Base-by-base conservation (phyloP, 1,284 basidiomycete genomes). In the Lentinula novae-zelandiae region DNA sequence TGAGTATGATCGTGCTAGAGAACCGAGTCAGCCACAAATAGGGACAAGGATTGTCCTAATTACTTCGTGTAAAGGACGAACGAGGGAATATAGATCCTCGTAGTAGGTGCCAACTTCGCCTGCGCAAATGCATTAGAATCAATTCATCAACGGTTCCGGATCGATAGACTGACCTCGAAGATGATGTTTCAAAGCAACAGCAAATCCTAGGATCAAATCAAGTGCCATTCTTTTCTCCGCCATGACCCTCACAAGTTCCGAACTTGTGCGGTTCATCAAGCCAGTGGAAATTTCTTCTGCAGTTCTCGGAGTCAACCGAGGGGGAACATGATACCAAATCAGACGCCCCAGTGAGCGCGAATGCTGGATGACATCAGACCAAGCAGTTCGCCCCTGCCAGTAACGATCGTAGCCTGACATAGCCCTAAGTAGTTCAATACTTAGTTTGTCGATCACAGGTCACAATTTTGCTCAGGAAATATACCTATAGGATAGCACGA, bases 181-280 rank as follows among this genome's bases (percentile, higher is more conserved):
- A 67, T 87, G 84, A 67, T 88, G 86, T 67, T 88, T 88, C 13
- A 87, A 63, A 0, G 86, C 77, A 17, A 87, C 76, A 4, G 78
- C 73, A 63, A 82, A 86, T 1, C 84, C 85, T 57, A 5, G 62
- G 39, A 87, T 69, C 6, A 87, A 69, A 63, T 85, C 83, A 52
- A 88, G 66, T 3, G 83, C 83, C 67, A 81, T 74, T 22, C 76
- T 70, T 66, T 89, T 89, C 72, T 88, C 87, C 0, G 74, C 73
- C 80, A 87, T 86, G 6, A 81, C 76, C 57, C 78, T 76, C 31
- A 70, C 70, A 53, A 81, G 67, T 61, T 86, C 82, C n/a, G 62
- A 59, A 36, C 73, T 68, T 20, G 49, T 50, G 31, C 78, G 70
- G 33, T 74, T 67, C 13, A 68, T 38, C 42, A 68, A 51, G 2